Evolutionary conservation across 345 rosid species (phyloP).

Genomic region (Brassica carinata): DNA sequence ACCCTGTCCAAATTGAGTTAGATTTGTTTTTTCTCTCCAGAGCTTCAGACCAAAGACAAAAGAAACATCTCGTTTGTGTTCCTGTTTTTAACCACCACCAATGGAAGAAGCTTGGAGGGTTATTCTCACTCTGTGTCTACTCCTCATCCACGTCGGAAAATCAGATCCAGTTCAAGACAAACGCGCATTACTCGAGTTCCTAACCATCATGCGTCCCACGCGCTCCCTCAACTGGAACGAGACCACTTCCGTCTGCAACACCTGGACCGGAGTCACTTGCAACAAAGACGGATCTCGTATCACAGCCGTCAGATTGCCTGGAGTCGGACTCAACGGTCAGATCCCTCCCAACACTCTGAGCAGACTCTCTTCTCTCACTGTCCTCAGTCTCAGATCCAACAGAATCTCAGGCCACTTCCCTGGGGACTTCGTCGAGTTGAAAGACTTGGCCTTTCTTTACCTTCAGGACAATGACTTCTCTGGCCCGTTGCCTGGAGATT

Average conservation of each 20-base stretch:
- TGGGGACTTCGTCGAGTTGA: slow-evolving; percentile 60
- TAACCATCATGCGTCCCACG: slow-evolving; percentile 55
- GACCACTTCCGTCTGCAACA: slow-evolving; percentile 56
- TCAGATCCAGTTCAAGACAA: slow-evolving; percentile 70
- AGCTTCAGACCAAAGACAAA: slow-evolving; percentile 35
- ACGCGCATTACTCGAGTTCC: slow-evolving; percentile 83
- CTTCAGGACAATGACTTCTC: slow-evolving; percentile 73
- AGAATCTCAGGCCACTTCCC: slow-evolving; percentile 69
- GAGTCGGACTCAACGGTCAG: slow-evolving; percentile 78
- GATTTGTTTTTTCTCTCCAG: slow-evolving; percentile 26
- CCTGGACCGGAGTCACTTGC: slow-evolving; percentile 91
- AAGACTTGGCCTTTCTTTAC: slow-evolving; percentile 72
- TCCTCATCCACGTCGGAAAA: slow-evolving; percentile 3
- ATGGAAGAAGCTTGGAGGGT: slow-evolving; percentile 41
- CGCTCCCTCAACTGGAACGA: slow-evolving; percentile 76
- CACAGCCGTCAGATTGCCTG: slow-evolving; percentile 79
- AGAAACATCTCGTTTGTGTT: slow-evolving; percentile 52
- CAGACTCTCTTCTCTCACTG: slow-evolving; percentile 68
- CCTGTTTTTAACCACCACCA: slow-evolving; percentile 6
- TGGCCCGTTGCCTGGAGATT: slow-evolving; percentile 68
- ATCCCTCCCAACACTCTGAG: slow-evolving; percentile 80
- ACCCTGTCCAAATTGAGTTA: slow-evolving; percentile 4
- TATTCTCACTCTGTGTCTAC: background rate
- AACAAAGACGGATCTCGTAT: slow-evolving; percentile 60
- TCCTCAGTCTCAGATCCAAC: slow-evolving; percentile 90